Percentiles rank a stretch among this genome's conserved stretches.
Evolutionary conservation across 1,284 basidiomycete species (phyloP).

Genomic region (Omphalotus olearius): DNA sequence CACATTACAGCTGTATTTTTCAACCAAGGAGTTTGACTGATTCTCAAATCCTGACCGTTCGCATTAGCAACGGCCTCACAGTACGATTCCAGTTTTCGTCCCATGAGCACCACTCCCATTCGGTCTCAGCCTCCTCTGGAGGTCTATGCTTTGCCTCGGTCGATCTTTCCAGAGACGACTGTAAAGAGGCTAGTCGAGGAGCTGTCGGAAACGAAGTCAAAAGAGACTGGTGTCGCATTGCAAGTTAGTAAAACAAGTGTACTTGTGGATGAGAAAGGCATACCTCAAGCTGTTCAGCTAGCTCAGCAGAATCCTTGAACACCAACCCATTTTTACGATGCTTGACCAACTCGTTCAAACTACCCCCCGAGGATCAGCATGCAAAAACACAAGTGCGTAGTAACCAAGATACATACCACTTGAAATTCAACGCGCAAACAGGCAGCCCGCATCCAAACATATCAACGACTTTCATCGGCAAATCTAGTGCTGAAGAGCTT

Average conservation of each 20-base stretch:
- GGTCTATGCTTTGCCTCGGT: neutral
- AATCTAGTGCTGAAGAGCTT: conserved; percentile 86
- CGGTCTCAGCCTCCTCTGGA: conserved; percentile 18
- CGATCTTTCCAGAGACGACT: conserved; percentile 34
- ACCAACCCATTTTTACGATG: conserved; percentile 80
- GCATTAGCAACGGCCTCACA: conserved; percentile 60
- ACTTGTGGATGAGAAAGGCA: conserved; percentile 16
- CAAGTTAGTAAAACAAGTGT: neutral
- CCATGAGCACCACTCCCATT: conserved; percentile 74
- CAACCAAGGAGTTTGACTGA: no score
- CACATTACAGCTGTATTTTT: no score
- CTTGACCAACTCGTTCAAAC: conserved; percentile 84
- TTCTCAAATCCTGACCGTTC: conserved; percentile 33
- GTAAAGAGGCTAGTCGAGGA: conserved; percentile 43
- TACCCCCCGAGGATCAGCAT: conserved; percentile 23
- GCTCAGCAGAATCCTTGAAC: conserved; percentile 67
- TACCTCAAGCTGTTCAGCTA: conserved; percentile 75
- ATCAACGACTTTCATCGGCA: conserved; percentile 99
- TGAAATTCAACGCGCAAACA: conserved; percentile 87
- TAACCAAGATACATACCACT: conserved; percentile 59
- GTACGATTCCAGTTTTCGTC: conserved; percentile 78
- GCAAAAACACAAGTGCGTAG: neutral
- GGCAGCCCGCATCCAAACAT: conserved; percentile 98
- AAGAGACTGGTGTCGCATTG: conserved; percentile 38
- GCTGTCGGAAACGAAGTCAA: conserved; percentile 61